These are phyloP conservation scores for Coriolopsis trogii DNA, from an alignment of 1,284 basidiomycete species.

Conservation along the genomic window DNA sequence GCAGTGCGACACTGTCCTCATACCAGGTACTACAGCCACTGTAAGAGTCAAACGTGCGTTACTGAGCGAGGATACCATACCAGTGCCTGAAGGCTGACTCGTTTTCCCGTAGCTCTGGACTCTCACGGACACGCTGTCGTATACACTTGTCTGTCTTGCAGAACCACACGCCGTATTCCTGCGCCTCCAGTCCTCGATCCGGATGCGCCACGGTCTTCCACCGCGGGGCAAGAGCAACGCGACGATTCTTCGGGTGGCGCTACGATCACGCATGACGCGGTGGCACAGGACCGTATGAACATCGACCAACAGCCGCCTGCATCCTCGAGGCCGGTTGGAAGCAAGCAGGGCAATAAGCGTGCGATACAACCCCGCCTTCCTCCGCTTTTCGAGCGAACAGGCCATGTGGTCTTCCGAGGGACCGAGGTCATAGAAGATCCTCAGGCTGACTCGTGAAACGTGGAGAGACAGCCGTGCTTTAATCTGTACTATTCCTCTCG, in stretches of 20 bases:
- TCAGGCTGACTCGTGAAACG: too few species aligned
- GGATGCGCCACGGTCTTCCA: conserved; percentile 6
- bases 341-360: neutral
- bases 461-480: too few species aligned
- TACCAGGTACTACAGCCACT: conserved; percentile 66
- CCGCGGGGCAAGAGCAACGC: conserved; percentile 1
- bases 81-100: neutral
- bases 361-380: conserved; percentile 38
- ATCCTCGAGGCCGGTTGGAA: neutral
- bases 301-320: conserved; percentile 8
- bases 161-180: conserved; percentile 57
- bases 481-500: too few species aligned
- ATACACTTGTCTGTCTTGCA: conserved; percentile 61
- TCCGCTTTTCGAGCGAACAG: conserved; percentile 62
- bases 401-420: conserved; percentile 66
- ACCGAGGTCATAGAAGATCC: too few species aligned
- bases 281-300: conserved; percentile 6
- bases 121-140: conserved; percentile 55
- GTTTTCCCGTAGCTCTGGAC: conserved; percentile 44
- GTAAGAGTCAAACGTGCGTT: conserved; percentile 66
- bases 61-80: neutral
- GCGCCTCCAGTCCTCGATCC: conserved; percentile 49
- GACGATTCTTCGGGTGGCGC: neutral
- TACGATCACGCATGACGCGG: neutral
- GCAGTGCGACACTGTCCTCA: conserved; percentile 61